Evolutionary conservation across 768 basidiomycete species (phyloP).

Genomic region (Lentinula lateritia): DNA sequence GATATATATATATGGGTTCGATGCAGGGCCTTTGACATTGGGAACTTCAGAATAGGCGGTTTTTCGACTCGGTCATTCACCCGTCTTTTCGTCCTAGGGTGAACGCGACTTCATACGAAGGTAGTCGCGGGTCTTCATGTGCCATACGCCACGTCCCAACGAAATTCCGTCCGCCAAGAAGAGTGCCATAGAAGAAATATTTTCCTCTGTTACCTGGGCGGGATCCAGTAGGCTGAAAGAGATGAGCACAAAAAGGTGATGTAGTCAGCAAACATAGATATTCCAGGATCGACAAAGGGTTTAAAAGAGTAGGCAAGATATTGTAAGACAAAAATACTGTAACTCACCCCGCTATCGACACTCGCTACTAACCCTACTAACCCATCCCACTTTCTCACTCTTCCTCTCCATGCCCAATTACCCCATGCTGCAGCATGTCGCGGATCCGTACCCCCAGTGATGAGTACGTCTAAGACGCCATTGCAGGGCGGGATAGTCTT

Average conservation of each 20-base stretch:
- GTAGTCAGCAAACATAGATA: too few relatives aligned
- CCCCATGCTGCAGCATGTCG: slow-evolving; percentile 31
- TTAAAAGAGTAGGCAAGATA: too few relatives aligned
- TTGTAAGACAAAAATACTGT: slow-evolving; percentile 15
- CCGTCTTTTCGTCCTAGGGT: slow-evolving; percentile 47
- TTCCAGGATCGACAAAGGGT: too few relatives aligned
- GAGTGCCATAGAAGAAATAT: slow-evolving; percentile 64
- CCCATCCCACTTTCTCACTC: slow-evolving; percentile 32
- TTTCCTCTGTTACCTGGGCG: slow-evolving; percentile 6
- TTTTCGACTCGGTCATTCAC: background rate
- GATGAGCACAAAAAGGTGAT: background rate
- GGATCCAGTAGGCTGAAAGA: background rate
- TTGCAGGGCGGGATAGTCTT: slow-evolving; percentile 19
- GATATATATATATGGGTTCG: too few relatives aligned
- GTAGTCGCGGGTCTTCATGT: slow-evolving; percentile 34
- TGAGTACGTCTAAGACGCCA: slow-evolving; percentile 40
- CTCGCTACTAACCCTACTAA: slow-evolving; percentile 15
- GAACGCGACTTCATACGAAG: slow-evolving; percentile 62
- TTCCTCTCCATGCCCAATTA: slow-evolving; percentile 27
- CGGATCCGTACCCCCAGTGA: slow-evolving; percentile 45
- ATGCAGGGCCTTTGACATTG: too few relatives aligned
- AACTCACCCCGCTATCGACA: background rate
- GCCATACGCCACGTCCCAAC: slow-evolving; percentile 70
- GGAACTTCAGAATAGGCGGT: too few relatives aligned
- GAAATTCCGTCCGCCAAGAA: slow-evolving; percentile 58